phyloP scores from a whole-genome alignment of 2,329 filamentous ascomycete genomes.

The Hypoxylon sp. region DNA sequence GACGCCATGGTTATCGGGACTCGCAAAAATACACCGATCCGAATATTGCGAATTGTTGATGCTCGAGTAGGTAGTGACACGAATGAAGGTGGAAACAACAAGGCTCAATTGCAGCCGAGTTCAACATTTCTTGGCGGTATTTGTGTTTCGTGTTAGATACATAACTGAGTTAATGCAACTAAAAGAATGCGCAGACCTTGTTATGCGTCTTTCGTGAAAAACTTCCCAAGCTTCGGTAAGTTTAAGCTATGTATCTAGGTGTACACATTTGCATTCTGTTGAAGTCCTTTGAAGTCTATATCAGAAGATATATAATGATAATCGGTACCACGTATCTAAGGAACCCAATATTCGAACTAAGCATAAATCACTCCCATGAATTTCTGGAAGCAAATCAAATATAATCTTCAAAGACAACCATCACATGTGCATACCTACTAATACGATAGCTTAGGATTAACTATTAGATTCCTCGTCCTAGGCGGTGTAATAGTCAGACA shows the following conservation, averaged over 20 bases:
- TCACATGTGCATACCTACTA: not conserved
- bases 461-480: not conserved
- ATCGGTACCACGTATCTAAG: too few relatives aligned
- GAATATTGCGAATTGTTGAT: not conserved
- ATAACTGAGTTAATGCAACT: not conserved
- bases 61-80: not conserved
- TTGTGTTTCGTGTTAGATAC: not conserved
- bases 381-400: too few relatives aligned
- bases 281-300: too few relatives aligned
- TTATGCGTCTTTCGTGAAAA: not conserved
- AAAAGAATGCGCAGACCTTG: not conserved
- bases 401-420: not conserved
- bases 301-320: too few relatives aligned
- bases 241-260: too few relatives aligned
- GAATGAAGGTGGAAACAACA: conserved; percentile 12
- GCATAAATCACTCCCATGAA: too few relatives aligned
- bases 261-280: too few relatives aligned
- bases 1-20: conserved; percentile 61
- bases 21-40: not conserved
- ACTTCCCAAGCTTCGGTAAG: too few relatives aligned
- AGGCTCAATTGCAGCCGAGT: conserved; percentile 26
- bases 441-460: not conserved
- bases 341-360: too few relatives aligned
- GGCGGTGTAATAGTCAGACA: not conserved
- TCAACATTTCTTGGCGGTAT: not conserved